phyloP scores from a whole-genome alignment of 768 basidiomycete species.

The Glaciozyma martinii region DNA sequence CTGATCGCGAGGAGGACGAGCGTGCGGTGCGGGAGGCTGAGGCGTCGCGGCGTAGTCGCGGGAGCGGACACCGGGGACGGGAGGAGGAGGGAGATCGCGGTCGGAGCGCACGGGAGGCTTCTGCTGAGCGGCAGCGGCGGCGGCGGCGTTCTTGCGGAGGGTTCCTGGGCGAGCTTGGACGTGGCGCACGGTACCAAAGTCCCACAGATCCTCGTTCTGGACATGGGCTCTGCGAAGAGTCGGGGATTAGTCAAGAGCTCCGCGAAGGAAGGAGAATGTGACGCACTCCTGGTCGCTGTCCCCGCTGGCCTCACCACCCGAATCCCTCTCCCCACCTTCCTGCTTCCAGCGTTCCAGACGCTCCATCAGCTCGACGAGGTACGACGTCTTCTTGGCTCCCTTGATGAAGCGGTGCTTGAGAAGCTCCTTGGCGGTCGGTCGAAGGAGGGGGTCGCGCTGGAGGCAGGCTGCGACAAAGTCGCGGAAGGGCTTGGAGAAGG shows the following conservation, averaged over 20 bases:
- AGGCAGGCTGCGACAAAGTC: conserved; percentile 91
- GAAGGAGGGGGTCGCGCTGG: conserved; percentile 79
- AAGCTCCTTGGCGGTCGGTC: conserved; percentile 87
- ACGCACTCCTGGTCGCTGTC: conserved; percentile 50
- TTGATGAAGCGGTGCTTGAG: conserved; percentile 93
- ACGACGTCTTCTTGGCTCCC: conserved; percentile 87
- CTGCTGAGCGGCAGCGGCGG: conserved; percentile 45
- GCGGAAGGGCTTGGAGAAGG: conserved; percentile 84
- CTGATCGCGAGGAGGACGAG: no score
- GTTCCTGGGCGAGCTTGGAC: conserved; percentile 41
- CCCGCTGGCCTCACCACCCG: conserved; percentile 52
- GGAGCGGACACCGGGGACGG: neutral
- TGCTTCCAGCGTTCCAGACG: conserved; percentile 86
- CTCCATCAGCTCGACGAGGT: conserved; percentile 91
- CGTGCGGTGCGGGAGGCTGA: neutral
- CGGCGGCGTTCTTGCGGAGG: conserved; percentile 35
- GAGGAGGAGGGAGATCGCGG: neutral
- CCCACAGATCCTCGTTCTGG: conserved; percentile 75
- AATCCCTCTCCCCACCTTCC: conserved; percentile 68
- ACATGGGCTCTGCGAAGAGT: conserved; percentile 10
- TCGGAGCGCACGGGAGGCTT: neutral
- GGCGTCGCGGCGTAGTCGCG: conserved; percentile 12
- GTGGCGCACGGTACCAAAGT: conserved; percentile 91
- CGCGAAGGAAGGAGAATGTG: neutral
- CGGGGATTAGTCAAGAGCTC: neutral